phyloP scores from a whole-genome alignment of 2,329 filamentous ascomycete genomes.

The Hirsutella thompsonii region DNA sequence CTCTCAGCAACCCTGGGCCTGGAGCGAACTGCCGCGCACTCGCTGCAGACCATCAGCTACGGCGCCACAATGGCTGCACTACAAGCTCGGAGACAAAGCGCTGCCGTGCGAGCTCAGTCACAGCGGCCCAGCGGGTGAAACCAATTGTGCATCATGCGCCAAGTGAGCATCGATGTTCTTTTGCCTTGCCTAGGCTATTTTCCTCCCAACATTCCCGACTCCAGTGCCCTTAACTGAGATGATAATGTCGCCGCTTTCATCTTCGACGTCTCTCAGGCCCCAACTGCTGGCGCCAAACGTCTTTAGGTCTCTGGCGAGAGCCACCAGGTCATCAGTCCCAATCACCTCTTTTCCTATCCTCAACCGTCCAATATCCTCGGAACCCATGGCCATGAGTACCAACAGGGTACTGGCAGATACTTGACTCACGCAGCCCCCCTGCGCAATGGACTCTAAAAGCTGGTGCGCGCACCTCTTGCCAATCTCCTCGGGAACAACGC shows the following conservation, averaged over 20 bases:
- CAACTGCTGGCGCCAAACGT: constrained; percentile 85
- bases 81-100: constrained; percentile 27
- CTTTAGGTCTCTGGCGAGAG: constrained; percentile 70
- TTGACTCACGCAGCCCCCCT: constrained; percentile 69
- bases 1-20: constrained; percentile 31
- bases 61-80: constrained; percentile 39
- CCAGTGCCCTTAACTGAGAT: constrained; percentile 87
- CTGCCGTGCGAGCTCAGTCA: constrained; percentile 13
- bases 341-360: constrained; percentile 71
- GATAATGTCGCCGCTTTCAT: constrained; percentile 60
- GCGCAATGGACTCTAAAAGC: constrained; percentile 67
- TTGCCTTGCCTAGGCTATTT: constrained; percentile 46
- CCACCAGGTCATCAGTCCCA: constrained; percentile 67
- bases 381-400: constrained; percentile 94
- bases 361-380: constrained; percentile 84
- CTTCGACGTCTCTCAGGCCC: constrained; percentile 67
- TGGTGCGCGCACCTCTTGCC: constrained; percentile 82
- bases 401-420: constrained; percentile 64
- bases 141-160: neutral
- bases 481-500: constrained; percentile 78
- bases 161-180: neutral
- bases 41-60: constrained; percentile 41
- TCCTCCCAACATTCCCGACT: constrained; percentile 88
- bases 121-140: constrained; percentile 9
- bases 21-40: constrained; percentile 34